phyloP scores from a whole-genome alignment of 352 stramenopile species.

The Globisporangium viniferum region DNA sequence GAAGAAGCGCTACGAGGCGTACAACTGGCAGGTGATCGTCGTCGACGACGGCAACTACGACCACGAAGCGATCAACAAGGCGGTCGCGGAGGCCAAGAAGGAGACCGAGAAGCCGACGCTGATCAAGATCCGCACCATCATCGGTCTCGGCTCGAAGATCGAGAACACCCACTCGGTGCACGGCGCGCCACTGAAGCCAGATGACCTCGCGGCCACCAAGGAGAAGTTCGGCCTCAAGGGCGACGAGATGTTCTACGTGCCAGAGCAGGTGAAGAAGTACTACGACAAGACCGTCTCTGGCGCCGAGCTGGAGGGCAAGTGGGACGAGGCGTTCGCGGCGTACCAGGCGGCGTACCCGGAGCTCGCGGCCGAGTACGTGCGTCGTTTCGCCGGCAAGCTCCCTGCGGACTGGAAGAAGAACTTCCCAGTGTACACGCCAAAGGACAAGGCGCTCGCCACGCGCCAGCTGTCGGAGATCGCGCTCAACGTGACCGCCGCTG shows the following conservation, averaged over 20 bases:
- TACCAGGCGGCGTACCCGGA: slow-evolving; percentile 92
- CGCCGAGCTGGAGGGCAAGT: slow-evolving; percentile 80
- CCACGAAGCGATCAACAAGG: slow-evolving; percentile 90
- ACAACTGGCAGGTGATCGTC: slow-evolving; percentile 96
- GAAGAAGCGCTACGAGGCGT: slow-evolving; percentile 96
- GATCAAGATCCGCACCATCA: slow-evolving; percentile 98
- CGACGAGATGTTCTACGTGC: slow-evolving; percentile 91
- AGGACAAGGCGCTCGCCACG: slow-evolving; percentile 91
- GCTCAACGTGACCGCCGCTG: slow-evolving; percentile 93
- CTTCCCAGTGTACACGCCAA: slow-evolving; percentile 89
- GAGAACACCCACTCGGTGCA: slow-evolving; percentile 94
- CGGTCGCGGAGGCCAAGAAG: slow-evolving; percentile 93
- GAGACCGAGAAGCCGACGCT: slow-evolving; percentile 96
- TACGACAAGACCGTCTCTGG: slow-evolving; percentile 86
- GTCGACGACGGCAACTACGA: slow-evolving; percentile 95
- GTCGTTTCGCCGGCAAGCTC: slow-evolving; percentile 91
- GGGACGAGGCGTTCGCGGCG: slow-evolving; percentile 88
- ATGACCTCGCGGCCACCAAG: slow-evolving; percentile 92
- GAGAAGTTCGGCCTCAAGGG: slow-evolving; percentile 92
- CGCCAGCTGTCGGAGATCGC: slow-evolving; percentile 94
- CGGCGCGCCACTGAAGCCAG: slow-evolving; percentile 93
- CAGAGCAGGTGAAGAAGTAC: slow-evolving; percentile 91
- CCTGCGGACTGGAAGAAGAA: slow-evolving; percentile 89
- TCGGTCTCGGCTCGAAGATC: slow-evolving; percentile 94
- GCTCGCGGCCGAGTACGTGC: slow-evolving; percentile 92